A percentile compares a stretch with the other conserved stretches of the same genome.
Evolutionary conservation across 2,329 filamentous ascomycete species (phyloP).

Genomic region (Pseudohalonectria lignicola): DNA sequence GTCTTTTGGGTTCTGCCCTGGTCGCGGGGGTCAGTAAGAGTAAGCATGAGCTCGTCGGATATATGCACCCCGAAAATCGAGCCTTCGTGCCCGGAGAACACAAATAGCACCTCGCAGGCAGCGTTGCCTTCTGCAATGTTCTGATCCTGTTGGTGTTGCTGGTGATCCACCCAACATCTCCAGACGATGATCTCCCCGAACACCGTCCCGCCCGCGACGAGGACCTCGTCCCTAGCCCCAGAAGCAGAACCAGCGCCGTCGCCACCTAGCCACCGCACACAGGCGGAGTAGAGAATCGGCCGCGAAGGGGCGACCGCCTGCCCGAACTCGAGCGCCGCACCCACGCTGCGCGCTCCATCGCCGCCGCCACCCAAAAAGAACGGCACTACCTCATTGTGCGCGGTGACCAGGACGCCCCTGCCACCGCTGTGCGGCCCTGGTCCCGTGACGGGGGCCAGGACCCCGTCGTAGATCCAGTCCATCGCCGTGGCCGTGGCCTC

Average conservation of each 20-base stretch:
- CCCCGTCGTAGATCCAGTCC: slow-evolving; percentile 71
- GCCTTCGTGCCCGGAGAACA: slow-evolving; percentile 67
- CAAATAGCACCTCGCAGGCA: slow-evolving; percentile 33
- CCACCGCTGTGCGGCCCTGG: slow-evolving; percentile 10
- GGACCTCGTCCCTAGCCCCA: slow-evolving; percentile 28
- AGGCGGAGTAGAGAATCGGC: slow-evolving; percentile 81
- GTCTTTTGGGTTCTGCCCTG: slow-evolving; percentile 8
- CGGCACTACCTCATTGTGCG: slow-evolving; percentile 71
- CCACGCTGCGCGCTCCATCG: slow-evolving; percentile 3
- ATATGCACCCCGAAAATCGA: slow-evolving; percentile 87
- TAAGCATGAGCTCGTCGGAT: slow-evolving; percentile 40
- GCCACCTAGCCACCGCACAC: slow-evolving; percentile 52
- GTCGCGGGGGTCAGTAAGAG: slow-evolving; percentile 5
- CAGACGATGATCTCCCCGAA: slow-evolving; percentile 92
- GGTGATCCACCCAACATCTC: slow-evolving; percentile 44
- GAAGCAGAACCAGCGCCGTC: too few species aligned
- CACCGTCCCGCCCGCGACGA: slow-evolving; percentile 81
- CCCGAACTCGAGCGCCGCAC: slow-evolving; percentile 25
- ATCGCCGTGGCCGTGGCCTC: slow-evolving; percentile 33
- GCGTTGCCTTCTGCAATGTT: slow-evolving; percentile 3
- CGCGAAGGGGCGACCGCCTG: slow-evolving; percentile 49
- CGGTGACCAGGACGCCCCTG: slow-evolving; percentile 58
- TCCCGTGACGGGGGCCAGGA: slow-evolving; percentile 32
- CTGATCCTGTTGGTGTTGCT: not conserved
- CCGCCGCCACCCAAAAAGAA: slow-evolving; percentile 23